phyloP scores from a whole-genome alignment of 2,329 filamentous ascomycete species.

The Plectosphaerella cucumerina region DNA sequence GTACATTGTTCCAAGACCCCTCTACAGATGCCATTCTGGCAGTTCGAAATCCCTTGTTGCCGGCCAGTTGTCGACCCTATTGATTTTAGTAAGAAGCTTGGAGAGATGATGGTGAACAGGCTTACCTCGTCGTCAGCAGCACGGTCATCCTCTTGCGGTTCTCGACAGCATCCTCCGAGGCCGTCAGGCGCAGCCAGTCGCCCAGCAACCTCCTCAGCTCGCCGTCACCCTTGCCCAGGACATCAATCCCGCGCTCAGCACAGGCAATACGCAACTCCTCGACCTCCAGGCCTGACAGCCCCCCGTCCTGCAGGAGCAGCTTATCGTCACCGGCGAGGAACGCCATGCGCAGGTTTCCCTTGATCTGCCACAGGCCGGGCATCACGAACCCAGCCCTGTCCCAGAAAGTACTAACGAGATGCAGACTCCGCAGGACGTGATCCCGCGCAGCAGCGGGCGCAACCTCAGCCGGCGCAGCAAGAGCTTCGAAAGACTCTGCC shows the following conservation, averaged over 20 bases:
- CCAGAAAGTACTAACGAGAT: conserved; percentile 44
- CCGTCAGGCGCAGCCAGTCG: conserved; percentile 44
- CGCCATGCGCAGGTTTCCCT: conserved; percentile 49
- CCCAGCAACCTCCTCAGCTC: conserved; percentile 45
- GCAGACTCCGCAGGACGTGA: conserved; percentile 38
- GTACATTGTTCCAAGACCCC: not conserved
- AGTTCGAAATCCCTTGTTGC: conserved; percentile 33
- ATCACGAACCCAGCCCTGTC: conserved; percentile 45
- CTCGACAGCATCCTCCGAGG: conserved; percentile 29
- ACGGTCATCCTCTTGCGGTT: conserved; percentile 32
- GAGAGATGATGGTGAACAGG: not conserved
- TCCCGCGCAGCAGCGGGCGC: conserved; percentile 20
- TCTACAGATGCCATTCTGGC: conserved; percentile 36
- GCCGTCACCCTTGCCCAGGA: conserved; percentile 51
- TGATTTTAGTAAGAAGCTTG: conserved; percentile 6
- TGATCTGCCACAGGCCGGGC: conserved; percentile 46
- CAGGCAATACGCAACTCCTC: conserved; percentile 69
- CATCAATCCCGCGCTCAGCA: conserved; percentile 62
- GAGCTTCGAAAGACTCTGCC: conserved; percentile 39
- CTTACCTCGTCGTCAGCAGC: conserved; percentile 37
- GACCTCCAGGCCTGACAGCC: conserved; percentile 49
- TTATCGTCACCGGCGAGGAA: conserved; percentile 69
- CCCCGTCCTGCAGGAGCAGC: conserved; percentile 61
- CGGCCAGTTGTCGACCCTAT: conserved; percentile 35
- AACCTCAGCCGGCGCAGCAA: conserved; percentile 25